Conservation (phyloP, 2,329 filamentous ascomycete genomes). For the Zarea fungicola region DNA sequence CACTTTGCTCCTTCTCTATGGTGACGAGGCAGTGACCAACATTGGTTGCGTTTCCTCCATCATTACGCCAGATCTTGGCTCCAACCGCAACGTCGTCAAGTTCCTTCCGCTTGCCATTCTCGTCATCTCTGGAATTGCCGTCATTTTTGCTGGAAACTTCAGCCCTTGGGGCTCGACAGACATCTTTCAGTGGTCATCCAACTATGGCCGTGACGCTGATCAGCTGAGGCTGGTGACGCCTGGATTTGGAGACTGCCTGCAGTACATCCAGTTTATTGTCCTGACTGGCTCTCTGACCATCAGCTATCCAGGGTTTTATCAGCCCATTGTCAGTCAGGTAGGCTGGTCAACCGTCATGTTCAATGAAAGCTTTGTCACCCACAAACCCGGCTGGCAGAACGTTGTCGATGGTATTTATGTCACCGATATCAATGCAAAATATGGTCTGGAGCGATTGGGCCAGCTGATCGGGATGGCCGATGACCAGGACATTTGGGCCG, state of each 20-base stretch:
- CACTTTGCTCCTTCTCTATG: slow-evolving; percentile 69
- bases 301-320: slow-evolving; percentile 89
- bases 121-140: slow-evolving; percentile 74
- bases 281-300: slow-evolving; percentile 83
- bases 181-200: slow-evolving; percentile 94
- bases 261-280: slow-evolving; percentile 91
- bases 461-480: slow-evolving; percentile 77
- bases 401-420: slow-evolving; percentile 83
- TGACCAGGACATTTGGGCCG: slow-evolving; percentile 81
- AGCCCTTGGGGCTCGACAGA: slow-evolving; percentile 93
- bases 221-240: slow-evolving; percentile 87
- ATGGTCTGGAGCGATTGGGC: slow-evolving; percentile 73
- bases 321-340: slow-evolving; percentile 80
- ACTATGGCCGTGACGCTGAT: slow-evolving; percentile 92
- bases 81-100: slow-evolving; percentile 61
- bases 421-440: slow-evolving; percentile 57
- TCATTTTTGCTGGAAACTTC: slow-evolving; percentile 75
- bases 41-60: slow-evolving; percentile 79
- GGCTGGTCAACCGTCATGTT: slow-evolving; percentile 91
- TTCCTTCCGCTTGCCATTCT: slow-evolving; percentile 77
- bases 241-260: slow-evolving; percentile 91
- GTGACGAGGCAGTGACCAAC: slow-evolving; percentile 55
- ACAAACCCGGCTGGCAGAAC: slow-evolving; percentile 58
- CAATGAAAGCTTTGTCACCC: slow-evolving; percentile 79
- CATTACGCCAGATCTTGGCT: slow-evolving; percentile 77